Conservation (phyloP, 345 rosid genomes). For the Xanthoceras sorbifolium region DNA sequence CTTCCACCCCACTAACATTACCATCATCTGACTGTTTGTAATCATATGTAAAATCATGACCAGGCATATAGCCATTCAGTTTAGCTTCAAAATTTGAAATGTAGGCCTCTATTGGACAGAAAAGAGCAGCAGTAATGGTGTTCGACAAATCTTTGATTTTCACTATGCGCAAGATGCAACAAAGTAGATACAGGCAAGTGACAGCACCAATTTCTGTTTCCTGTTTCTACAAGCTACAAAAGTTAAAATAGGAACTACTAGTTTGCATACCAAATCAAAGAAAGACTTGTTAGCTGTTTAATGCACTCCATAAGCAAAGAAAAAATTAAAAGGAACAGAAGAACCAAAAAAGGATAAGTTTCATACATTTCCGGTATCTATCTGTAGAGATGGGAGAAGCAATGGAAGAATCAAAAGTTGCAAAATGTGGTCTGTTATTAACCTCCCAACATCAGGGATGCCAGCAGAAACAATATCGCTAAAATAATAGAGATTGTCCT, state of each 20-base stretch:
- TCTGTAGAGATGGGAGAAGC: constrained; percentile 81
- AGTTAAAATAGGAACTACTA: constrained; percentile 24
- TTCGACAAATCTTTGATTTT: constrained; percentile 98
- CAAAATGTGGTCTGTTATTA: constrained; percentile 81
- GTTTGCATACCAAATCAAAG: neutral
- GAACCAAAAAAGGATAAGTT: constrained; percentile 23
- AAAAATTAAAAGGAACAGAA: constrained; percentile 7
- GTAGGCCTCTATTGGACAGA: constrained; percentile 68
- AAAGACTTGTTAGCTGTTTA: constrained; percentile 1
- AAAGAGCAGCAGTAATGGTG: constrained; percentile 83
- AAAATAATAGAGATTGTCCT: constrained; percentile 90
- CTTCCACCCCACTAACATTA: constrained; percentile 34
- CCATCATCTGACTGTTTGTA: constrained; percentile 36
- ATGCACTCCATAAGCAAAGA: neutral
- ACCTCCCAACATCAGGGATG: constrained; percentile 89
- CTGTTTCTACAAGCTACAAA: constrained; percentile 47
- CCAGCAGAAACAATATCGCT: constrained; percentile 98
- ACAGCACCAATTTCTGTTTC: constrained; percentile 60
- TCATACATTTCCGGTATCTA: constrained; percentile 56
- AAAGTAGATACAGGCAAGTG: constrained; percentile 87
- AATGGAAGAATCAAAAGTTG: constrained; percentile 81
- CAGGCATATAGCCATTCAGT: constrained; percentile 53
- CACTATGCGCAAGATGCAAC: constrained; percentile 92
- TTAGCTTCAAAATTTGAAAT: constrained; percentile 48
- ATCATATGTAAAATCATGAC: constrained; percentile 38